phyloP scores from a whole-genome alignment of 2,329 filamentous ascomycete genomes.

The Penicillium sclerotiorum region DNA sequence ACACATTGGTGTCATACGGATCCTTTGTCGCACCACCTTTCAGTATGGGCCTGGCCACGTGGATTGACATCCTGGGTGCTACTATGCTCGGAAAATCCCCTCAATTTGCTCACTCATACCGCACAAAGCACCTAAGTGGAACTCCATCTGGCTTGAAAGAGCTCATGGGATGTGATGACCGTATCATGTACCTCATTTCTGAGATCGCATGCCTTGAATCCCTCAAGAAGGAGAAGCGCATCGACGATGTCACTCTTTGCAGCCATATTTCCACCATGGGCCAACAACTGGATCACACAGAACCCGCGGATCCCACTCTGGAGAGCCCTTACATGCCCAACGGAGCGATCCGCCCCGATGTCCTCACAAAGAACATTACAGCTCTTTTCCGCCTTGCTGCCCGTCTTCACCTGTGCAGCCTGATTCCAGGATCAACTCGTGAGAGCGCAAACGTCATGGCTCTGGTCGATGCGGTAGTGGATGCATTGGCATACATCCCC shows the following conservation, averaged over 20 bases:
- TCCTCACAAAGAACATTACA: conserved; percentile 86
- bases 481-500: conserved; percentile 79
- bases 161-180: conserved; percentile 96
- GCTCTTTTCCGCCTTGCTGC: conserved; percentile 88
- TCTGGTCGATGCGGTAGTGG: conserved; percentile 76
- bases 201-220: conserved; percentile 96
- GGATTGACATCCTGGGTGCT: conserved; percentile 96
- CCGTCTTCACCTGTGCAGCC: conserved; percentile 93
- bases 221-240: conserved; percentile 76
- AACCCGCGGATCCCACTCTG: conserved; percentile 65
- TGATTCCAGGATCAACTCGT: conserved; percentile 85
- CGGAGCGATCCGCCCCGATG: conserved; percentile 76
- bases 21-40: conserved; percentile 73
- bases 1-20: conserved; percentile 64
- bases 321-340: conserved; percentile 60
- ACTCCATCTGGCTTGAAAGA: conserved; percentile 76
- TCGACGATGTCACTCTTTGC: conserved; percentile 81
- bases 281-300: conserved; percentile 80
- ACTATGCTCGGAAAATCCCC: conserved; percentile 88
- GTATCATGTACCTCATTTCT: conserved; percentile 96
- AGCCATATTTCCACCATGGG: conserved; percentile 87
- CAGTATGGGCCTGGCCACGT: conserved; percentile 86
- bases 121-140: conserved; percentile 78
- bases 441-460: conserved; percentile 72
- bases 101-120: conserved; percentile 90